A percentile compares a stretch with the other conserved stretches of the same genome.
Evolutionary conservation across 208 protist genomes (phyloP).

Genomic region (Novymonas esmeraldas): DNA sequence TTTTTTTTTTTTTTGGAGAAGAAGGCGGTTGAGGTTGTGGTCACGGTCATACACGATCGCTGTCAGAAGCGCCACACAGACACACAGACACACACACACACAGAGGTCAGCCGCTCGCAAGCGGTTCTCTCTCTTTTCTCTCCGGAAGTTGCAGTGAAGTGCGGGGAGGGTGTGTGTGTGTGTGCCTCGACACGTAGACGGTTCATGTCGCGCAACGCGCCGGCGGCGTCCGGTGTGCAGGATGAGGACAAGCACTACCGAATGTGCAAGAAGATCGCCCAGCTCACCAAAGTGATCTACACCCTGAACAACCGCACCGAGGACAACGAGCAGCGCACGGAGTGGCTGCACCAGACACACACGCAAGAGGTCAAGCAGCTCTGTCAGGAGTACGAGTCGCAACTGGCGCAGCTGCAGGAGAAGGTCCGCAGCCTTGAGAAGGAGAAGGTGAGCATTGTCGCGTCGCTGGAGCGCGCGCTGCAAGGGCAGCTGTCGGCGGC

Average conservation of each 20-base stretch:
- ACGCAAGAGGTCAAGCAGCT: slow-evolving; percentile 86
- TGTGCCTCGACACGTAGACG: too few species aligned
- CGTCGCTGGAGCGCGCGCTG: slow-evolving; percentile 30
- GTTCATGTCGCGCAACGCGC: slow-evolving; percentile 8
- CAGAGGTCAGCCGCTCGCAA: too few species aligned
- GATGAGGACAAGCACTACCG: slow-evolving; percentile 91
- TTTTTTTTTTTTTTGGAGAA: too few species aligned
- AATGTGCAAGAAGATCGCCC: slow-evolving; percentile 98
- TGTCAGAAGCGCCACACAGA: too few species aligned
- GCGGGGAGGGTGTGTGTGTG: too few species aligned
- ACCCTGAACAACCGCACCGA: slow-evolving; percentile 95
- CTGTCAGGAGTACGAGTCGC: slow-evolving; percentile 64
- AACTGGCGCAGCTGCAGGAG: slow-evolving; percentile 45
- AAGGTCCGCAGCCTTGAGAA: slow-evolving; percentile 21
- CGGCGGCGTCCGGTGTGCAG: slow-evolving; percentile 5
- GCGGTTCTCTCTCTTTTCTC: too few species aligned
- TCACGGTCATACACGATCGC: too few species aligned
- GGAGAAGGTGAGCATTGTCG: slow-evolving; percentile 29
- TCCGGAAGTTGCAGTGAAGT: too few species aligned
- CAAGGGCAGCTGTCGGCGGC: slow-evolving; percentile 37
- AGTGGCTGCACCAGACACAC: slow-evolving; percentile 72
- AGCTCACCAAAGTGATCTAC: slow-evolving; percentile 98
- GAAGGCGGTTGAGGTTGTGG: too few species aligned
- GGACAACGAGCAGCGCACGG: slow-evolving; percentile 89
- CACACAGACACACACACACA: too few species aligned